Conservation (phyloP, 1,284 basidiomycete genomes). For the Cryptococcus sp. region DNA sequence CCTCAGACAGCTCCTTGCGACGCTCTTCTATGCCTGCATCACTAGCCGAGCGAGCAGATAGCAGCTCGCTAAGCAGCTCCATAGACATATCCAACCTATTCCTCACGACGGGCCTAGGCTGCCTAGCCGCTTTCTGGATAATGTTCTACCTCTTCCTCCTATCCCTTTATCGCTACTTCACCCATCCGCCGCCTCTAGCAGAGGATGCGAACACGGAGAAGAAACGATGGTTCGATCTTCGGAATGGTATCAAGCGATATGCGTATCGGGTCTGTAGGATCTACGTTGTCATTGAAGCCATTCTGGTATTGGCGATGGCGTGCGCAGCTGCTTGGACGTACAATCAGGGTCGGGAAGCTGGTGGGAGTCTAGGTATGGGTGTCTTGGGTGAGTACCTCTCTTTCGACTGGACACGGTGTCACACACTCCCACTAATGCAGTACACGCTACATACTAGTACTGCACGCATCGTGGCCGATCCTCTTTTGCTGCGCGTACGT, state of each 20-base stretch:
- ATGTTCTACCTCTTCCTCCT: slow-evolving; percentile 24
- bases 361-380: slow-evolving; percentile 11
- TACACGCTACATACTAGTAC: slow-evolving; percentile 1
- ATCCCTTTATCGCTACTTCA: slow-evolving; percentile 17
- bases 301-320: slow-evolving; percentile 16
- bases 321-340: slow-evolving; percentile 9
- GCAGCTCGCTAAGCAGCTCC: neutral
- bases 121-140: slow-evolving; percentile 22
- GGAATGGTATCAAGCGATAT: slow-evolving; percentile 14
- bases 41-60: no score
- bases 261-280: slow-evolving; percentile 14
- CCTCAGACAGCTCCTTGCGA: no score
- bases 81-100: slow-evolving; percentile 19
- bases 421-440: neutral
- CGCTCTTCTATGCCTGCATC: no score
- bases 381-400: slow-evolving; percentile 11
- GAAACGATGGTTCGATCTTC: neutral
- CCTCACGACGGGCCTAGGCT: slow-evolving; percentile 25
- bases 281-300: slow-evolving; percentile 14
- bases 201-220: neutral
- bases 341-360: slow-evolving; percentile 2
- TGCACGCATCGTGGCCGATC: slow-evolving; percentile 15
- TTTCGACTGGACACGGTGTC: neutral
- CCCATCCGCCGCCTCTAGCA: slow-evolving; percentile 3
- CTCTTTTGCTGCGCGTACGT: slow-evolving; percentile 10